Percentiles rank a stretch among this genome's conserved stretches.
Evolutionary conservation across 306 rosid genomes (phyloP).

Genomic region (Rosa lucieae): DNA sequence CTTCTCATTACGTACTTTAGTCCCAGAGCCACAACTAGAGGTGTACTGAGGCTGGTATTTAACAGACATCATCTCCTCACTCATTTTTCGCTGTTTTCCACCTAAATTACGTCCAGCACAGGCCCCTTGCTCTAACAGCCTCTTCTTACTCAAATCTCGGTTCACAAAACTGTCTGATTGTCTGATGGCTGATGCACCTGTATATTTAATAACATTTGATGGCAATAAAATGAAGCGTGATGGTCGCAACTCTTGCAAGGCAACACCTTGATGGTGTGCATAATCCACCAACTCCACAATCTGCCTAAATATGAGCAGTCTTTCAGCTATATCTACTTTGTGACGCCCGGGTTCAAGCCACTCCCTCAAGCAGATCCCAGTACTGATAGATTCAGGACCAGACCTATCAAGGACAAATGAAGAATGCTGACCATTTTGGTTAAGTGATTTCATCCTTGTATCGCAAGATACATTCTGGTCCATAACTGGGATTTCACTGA

Average conservation of each 20-base stretch:
- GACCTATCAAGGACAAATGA: constrained; percentile 23
- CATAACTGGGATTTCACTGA: constrained; percentile 25
- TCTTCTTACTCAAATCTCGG: constrained; percentile 33
- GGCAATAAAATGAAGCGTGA: constrained; percentile 50
- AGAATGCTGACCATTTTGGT: constrained; percentile 21
- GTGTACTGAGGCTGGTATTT: constrained; percentile 23
- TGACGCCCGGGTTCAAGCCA: constrained; percentile 42
- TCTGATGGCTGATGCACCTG: constrained; percentile 38
- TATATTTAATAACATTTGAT: constrained; percentile 44
- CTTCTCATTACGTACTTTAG: constrained; percentile 14
- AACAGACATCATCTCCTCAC: constrained; percentile 34
- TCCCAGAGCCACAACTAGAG: neutral
- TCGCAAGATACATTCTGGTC: constrained; percentile 29
- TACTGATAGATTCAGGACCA: constrained; percentile 18
- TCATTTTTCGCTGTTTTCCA: constrained; percentile 39
- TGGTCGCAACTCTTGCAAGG: constrained; percentile 51
- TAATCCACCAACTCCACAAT: constrained; percentile 51
- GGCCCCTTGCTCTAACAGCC: constrained; percentile 35
- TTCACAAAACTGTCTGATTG: constrained; percentile 18
- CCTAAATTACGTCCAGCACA: constrained; percentile 26
- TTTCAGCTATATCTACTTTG: constrained; percentile 36
- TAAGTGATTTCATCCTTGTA: constrained; percentile 23
- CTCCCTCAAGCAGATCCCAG: constrained; percentile 54
- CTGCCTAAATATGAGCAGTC: constrained; percentile 51
- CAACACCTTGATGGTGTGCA: constrained; percentile 54